Evolutionary conservation across 805 yeast species (phyloP), one percentile per base, ranked within the genome.

Genomic region (Metschnikowia baotianmanensis): DNA sequence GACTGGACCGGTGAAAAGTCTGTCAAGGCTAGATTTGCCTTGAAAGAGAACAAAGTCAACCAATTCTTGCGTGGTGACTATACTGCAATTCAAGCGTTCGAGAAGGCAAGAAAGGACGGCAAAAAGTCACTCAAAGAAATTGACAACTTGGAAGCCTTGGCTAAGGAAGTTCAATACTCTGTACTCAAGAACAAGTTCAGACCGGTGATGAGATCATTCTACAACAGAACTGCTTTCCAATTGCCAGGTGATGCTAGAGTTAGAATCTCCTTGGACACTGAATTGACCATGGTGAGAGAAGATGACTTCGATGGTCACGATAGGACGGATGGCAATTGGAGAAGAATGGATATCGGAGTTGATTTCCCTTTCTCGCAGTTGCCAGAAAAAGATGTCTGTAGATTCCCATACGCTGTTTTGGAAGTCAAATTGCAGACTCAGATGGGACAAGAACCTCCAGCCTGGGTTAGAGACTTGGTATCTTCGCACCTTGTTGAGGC

Each of bases 1-100:
- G 99, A 93, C 71, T 91, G 99, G 99, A 93, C 99, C 3, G 99
- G 99, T 54, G 99, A 93, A 64, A 91, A 91, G 67, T 87, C 96
- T n/a, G 99, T 93, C 50, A 93, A 93, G 67, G 98, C 98, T 5
- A 78, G 99, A 62, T 93, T 93, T 66, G 82, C 91, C 16, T 68
- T 93, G 51, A 93, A 90, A 63, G 99, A 93, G 62, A 87, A 84
- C 62, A 77, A 88, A 58, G 89, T 91, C 36, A 93, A 93, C 59
- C 79, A 80, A 36, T 93, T 88, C 62, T 62, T 91, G 68, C 67
- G 69, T 25, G 99, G 99, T 52, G 79, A 78, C 36, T 89, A 77
- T 60, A 86, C 97, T 17, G 96, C 90, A 9, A 76, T 78, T 32
- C 93, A 89, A 63, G 95, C 86, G 2, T 91, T 91, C 67, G 95